Percentiles rank a stretch among this genome's conserved stretches.
Conservation (phyloP, 2,329 filamentous ascomycete genomes). For the Dactylellina drechsleri region DNA sequence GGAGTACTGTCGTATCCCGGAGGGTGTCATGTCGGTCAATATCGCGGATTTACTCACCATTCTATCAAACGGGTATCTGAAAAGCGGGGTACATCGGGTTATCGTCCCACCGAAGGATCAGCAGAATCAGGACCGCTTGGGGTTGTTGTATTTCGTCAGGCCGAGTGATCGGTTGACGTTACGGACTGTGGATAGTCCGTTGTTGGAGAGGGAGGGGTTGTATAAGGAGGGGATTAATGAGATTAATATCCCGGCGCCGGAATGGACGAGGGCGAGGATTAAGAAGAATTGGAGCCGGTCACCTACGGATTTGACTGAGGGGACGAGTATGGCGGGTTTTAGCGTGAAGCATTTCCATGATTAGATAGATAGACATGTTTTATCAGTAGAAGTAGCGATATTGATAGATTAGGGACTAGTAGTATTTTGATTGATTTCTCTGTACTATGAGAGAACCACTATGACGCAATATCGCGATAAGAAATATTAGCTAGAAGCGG, state of each 20-base stretch:
- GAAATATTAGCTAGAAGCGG: too few species aligned
- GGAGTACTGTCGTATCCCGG: slow-evolving; percentile 66
- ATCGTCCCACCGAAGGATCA: slow-evolving; percentile 64
- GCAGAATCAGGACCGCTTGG: slow-evolving; percentile 65
- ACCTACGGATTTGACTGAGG: slow-evolving; percentile 27
- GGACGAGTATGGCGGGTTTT: slow-evolving; percentile 40
- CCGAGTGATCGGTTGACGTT: slow-evolving; percentile 62
- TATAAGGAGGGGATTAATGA: slow-evolving; percentile 49
- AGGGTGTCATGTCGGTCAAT: slow-evolving; percentile 67
- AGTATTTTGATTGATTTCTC: too few species aligned
- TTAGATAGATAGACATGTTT: background rate
- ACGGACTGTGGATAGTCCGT: slow-evolving; percentile 62
- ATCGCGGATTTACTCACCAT: slow-evolving; percentile 66
- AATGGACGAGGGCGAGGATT: slow-evolving; percentile 44
- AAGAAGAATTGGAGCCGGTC: slow-evolving; percentile 51
- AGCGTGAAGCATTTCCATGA: slow-evolving; percentile 49
- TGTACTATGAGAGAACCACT: too few species aligned
- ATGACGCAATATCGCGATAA: too few species aligned
- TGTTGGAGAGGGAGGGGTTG: slow-evolving; percentile 57
- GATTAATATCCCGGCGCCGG: slow-evolving; percentile 30
- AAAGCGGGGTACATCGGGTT: slow-evolving; percentile 64
- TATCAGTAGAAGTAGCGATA: too few species aligned
- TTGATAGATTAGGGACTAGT: too few species aligned
- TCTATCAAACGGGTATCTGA: slow-evolving; percentile 65
- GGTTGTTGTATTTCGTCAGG: slow-evolving; percentile 67